Base-by-base conservation (phyloP, 2,329 filamentous ascomycete species). In the Dactylellina drechsleri region DNA sequence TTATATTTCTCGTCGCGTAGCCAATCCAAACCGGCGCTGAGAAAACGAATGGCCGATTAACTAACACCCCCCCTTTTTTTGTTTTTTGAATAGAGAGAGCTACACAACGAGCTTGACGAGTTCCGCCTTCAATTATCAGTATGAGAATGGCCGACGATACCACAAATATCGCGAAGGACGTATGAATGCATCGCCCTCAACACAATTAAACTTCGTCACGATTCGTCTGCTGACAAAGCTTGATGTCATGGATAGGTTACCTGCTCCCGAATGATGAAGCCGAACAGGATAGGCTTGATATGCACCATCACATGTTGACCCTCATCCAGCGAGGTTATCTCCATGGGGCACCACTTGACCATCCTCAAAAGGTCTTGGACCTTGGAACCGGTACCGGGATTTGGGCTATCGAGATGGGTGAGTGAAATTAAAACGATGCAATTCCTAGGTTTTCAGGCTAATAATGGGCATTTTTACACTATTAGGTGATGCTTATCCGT, bases 211-310 rank as follows among this genome's bases (percentile, higher is more conserved):
- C 31, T 36, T 36, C 10, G 6, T 36, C 6, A 36, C 6, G 31
- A 36, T 36, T 10, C 10, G 31, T 36, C 31, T 10, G 31, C 31
- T 36, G 6, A 23, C 47, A 54, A n/a, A 13, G 7, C 4, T 15
- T 54, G 23, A 5, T 31, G 12, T 54, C 2, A 10, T 31, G 15
- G 28, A 45, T 28, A 73, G 68, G 64, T 54, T 75, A 75, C 50
- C 56, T 60, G 26, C 54, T 75, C 12, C 71, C 71, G 13, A 75
- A 75, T 26, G 71, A 75, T 52, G 71, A 75, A 28, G 91, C 85
- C 75, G 92, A 95, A 81, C 87, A 89, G 79, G 90, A 93, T 80
- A 88, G 91, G 77, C 86, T 94, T 80, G 92, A 96, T 80, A 90
- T 94, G 58, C 90, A 92, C 80, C 91, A 96, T 83, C 91, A 92